Evolutionary conservation across 2,329 filamentous ascomycete genomes (phyloP).

Genomic region (Scedosporium dehoogii): DNA sequence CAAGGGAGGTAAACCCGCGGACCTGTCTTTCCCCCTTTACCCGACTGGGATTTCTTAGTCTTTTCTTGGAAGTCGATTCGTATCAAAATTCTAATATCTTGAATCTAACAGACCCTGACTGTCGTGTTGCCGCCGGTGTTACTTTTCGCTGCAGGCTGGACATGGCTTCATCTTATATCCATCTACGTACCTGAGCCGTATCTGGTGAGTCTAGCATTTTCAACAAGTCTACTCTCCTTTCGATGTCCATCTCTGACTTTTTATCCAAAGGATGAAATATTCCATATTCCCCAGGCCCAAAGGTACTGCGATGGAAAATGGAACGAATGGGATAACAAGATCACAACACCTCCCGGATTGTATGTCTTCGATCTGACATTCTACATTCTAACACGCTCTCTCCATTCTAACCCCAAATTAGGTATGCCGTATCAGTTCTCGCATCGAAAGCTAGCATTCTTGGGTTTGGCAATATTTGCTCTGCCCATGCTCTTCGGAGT

Average conservation of each 20-base stretch:
- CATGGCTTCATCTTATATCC: slow-evolving; percentile 30
- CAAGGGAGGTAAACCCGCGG: too few relatives aligned
- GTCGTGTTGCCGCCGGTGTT: neutral
- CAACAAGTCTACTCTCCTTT: neutral
- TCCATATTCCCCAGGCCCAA: slow-evolving; percentile 86
- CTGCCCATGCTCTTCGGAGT: slow-evolving; percentile 32
- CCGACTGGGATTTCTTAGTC: neutral
- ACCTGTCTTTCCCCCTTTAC: too few relatives aligned
- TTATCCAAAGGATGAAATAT: slow-evolving; percentile 61
- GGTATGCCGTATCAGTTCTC: slow-evolving; percentile 33
- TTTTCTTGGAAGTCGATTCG: neutral
- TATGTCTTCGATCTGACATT: slow-evolving; percentile 26
- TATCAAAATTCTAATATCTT: neutral
- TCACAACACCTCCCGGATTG: slow-evolving; percentile 90
- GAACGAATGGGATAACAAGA: slow-evolving; percentile 84
- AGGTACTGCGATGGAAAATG: slow-evolving; percentile 71
- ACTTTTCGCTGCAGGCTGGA: slow-evolving; percentile 18
- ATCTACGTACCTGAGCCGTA: slow-evolving; percentile 41
- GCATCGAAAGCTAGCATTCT: slow-evolving; percentile 4
- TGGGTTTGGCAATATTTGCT: slow-evolving; percentile 19
- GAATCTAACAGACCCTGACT: neutral
- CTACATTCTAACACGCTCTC: neutral
- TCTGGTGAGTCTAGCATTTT: slow-evolving; percentile 25
- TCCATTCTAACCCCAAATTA: slow-evolving; percentile 13
- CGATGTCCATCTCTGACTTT: neutral